Evolutionary conservation across 768 basidiomycete genomes (phyloP).

Genomic region (Rhodotorula paludigena): DNA sequence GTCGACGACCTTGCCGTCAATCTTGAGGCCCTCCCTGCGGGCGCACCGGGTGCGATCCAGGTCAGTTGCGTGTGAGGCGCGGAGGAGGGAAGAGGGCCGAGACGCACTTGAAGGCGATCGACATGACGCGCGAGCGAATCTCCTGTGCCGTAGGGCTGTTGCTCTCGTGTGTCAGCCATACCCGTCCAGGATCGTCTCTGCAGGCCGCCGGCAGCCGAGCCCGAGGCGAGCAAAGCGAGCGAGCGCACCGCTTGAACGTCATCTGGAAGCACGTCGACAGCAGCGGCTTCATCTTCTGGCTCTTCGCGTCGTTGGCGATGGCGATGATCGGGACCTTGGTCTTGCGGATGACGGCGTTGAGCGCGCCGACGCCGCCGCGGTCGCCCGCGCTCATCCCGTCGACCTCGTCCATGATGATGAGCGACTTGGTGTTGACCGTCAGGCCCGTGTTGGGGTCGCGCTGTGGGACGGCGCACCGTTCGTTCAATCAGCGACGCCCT

Average conservation of each 20-base stretch:
- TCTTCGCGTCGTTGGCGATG: conserved; percentile 83
- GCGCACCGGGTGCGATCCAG: not conserved
- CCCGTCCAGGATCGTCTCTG: too few relatives aligned
- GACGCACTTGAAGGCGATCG: conserved; percentile 80
- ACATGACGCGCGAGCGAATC: conserved; percentile 79
- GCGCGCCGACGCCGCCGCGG: conserved; percentile 88
- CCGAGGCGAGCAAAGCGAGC: not conserved
- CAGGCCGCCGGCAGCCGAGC: too few relatives aligned
- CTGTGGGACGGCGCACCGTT: conserved; percentile 50
- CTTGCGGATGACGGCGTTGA: conserved; percentile 88
- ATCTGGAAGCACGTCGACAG: conserved; percentile 65
- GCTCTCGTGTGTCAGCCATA: too few relatives aligned
- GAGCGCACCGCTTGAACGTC: conserved; percentile 66
- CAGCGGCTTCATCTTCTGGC: conserved; percentile 89
- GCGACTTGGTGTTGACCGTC: conserved; percentile 68
- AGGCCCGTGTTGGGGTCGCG: conserved; percentile 64
- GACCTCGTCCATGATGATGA: conserved; percentile 98
- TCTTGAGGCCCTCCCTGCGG: conserved; percentile 79
- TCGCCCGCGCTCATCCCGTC: conserved; percentile 99
- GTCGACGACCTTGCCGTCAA: conserved; percentile 86
- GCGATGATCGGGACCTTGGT: conserved; percentile 94
- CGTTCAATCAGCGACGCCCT: too few relatives aligned
- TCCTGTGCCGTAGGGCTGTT: conserved; percentile 71
- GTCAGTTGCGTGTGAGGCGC: not conserved
- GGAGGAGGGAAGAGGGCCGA: not conserved